Base-by-base conservation (phyloP, 495 filamentous ascomycete species). In the Diplogelasinospora grovesii region DNA sequence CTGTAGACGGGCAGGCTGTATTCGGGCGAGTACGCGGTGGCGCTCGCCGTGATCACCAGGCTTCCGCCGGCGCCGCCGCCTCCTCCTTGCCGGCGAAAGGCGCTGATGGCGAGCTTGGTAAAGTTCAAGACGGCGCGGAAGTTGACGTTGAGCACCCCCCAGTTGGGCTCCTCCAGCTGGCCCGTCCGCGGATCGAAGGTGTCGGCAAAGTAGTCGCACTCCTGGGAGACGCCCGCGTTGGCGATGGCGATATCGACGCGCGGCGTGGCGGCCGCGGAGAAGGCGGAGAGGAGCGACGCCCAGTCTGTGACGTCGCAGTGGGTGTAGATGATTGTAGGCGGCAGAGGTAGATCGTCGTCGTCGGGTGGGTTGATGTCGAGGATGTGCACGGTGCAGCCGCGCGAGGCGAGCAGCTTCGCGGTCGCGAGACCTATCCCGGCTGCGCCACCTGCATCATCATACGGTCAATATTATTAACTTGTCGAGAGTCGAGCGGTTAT, bases 281-380 rank as follows among this genome's bases (percentile, higher is more conserved):
- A 36, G 20, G 18, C 18, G 8, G 18, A 10, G 9, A 8, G 32
- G 16, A 36, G 32, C 18, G 8, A 16, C 8, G 16, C 18, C 32
- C 32, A 36, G 8, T 20, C n/a, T 2, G 13, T 21, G 13, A 21
- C 18, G 18, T 36, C 16, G 32, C 32, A 22, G 5, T 37, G 33
- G 33, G 20, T 16, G 33, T 21, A 36, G 7, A 10, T 21, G 33
- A 19, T 22, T 23, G 19, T n/a, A n/a, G n/a, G n/a, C n/a, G n/a
- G n/a, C n/a, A n/a, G 8, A 2, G 32, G 32, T 16, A 19, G 20
- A 8, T 16, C 14, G 32, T 36, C 18, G 8, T 16, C 8, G 9
- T 36, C 19, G 13, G 35, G 35, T 11, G 6, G 4, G 35, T 37
- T 37, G 35, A 24, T n/a, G 21, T 37, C 35, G 20, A 37, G 22